These are phyloP conservation scores for Mortierella sp. DNA, from an alignment of 371 early-diverging fungal genomes.

Conservation along the genomic window DNA sequence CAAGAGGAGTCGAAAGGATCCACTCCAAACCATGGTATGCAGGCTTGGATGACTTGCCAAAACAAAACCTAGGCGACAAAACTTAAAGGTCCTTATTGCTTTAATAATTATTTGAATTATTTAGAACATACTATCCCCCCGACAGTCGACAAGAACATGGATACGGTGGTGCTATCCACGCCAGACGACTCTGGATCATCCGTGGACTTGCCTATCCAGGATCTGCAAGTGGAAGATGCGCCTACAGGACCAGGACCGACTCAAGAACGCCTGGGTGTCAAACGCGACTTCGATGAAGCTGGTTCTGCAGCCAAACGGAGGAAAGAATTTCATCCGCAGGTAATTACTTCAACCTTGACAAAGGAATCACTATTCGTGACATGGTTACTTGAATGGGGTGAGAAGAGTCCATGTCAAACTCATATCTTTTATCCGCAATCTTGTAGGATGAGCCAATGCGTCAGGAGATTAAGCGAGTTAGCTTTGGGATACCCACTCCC, in stretches of 20 bases:
- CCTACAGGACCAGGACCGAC: not conserved
- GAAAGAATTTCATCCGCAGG: conserved; percentile 16
- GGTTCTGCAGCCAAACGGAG: conserved; percentile 16
- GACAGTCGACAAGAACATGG: not conserved
- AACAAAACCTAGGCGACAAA: not conserved
- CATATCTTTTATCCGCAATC: not conserved
- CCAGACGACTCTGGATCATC: conserved; percentile 9
- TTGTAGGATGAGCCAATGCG: not conserved
- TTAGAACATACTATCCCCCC: not conserved
- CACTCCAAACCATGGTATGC: not conserved
- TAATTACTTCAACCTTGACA: not conserved
- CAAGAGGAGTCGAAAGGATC: conserved; percentile 14
- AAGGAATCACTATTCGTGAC: not conserved
- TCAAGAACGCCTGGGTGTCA: conserved; percentile 20
- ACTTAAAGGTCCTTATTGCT: not conserved
- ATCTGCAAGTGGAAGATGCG: conserved; percentile 13
- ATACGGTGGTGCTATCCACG: not conserved
- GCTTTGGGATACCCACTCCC: not conserved
- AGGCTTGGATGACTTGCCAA: not conserved
- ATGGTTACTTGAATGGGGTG: not conserved
- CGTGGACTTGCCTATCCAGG: conserved; percentile 9
- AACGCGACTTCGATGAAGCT: conserved; percentile 25
- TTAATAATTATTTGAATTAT: not conserved
- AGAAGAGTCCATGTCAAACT: not conserved
- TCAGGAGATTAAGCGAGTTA: not conserved